A percentile compares a stretch with the other conserved stretches of the same genome.
These are phyloP conservation scores for Boletus rubroflammeus DNA, from an alignment of 768 basidiomycete species.

Conservation along the genomic window DNA sequence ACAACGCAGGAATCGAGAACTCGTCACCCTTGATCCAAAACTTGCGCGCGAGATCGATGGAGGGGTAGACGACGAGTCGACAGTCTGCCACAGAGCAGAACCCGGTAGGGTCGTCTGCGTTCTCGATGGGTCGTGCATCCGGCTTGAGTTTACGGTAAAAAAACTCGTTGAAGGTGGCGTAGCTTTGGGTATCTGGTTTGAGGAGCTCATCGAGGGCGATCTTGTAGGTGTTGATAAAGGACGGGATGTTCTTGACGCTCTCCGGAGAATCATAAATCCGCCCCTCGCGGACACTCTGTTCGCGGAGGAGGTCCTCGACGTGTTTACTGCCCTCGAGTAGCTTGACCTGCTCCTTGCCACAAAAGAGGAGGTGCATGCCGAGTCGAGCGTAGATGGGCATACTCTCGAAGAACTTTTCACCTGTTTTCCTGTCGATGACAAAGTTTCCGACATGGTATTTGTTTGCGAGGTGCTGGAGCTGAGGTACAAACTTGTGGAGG, in stretches of 20 bases:
- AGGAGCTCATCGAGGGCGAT: slow-evolving; percentile 59
- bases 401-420: slow-evolving; percentile 59
- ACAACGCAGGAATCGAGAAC: slow-evolving; percentile 62
- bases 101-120: slow-evolving; percentile 45
- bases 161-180: slow-evolving; percentile 75
- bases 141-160: slow-evolving; percentile 60
- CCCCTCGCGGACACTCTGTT: slow-evolving; percentile 57
- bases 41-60: slow-evolving; percentile 53
- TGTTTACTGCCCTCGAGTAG: slow-evolving; percentile 43
- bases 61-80: slow-evolving; percentile 65
- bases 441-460: slow-evolving; percentile 59
- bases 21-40: slow-evolving; percentile 77
- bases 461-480: slow-evolving; percentile 50
- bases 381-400: slow-evolving; percentile 73
- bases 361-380: slow-evolving; percentile 77
- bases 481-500: slow-evolving; percentile 50
- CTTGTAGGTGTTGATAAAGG: slow-evolving; percentile 53
- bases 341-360: slow-evolving; percentile 48
- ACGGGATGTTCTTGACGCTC: slow-evolving; percentile 49
- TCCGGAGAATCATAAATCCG: slow-evolving; percentile 51
- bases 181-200: slow-evolving; percentile 55
- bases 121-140: slow-evolving; percentile 58
- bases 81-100: slow-evolving; percentile 72
- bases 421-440: slow-evolving; percentile 45
- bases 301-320: slow-evolving; percentile 48